phyloP scores from a whole-genome alignment of 202 grass and related monocot genomes.

The Digitaria exilis region DNA sequence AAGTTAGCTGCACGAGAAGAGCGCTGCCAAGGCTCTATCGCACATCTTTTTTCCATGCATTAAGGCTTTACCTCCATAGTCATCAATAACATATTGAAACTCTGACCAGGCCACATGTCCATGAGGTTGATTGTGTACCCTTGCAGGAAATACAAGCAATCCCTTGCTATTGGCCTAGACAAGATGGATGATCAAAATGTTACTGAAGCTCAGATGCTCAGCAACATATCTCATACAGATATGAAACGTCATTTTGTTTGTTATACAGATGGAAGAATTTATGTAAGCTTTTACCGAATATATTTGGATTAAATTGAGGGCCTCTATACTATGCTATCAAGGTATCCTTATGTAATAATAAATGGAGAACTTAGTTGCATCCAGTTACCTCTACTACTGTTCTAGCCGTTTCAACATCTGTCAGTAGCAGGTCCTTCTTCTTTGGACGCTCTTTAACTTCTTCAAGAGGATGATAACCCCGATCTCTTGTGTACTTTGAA shows the following conservation, averaged over 20 bases:
- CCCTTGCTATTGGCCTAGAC: constrained; percentile 89
- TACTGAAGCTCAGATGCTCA: constrained; percentile 4
- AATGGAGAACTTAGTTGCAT: constrained; percentile 15
- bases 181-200: constrained; percentile 23
- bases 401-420: constrained; percentile 91
- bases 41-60: constrained; percentile 4
- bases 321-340: not conserved
- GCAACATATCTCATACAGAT: constrained; percentile 5
- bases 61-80: constrained; percentile 84
- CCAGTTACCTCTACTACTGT: constrained; percentile 83
- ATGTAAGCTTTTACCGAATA: constrained; percentile 12
- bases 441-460: constrained; percentile 84
- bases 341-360: not conserved
- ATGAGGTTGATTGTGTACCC: constrained; percentile 92
- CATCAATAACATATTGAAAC: constrained; percentile 82
- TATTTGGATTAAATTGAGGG: not conserved
- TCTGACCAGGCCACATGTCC: constrained; percentile 79
- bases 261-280: constrained; percentile 4
- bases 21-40: not conserved
- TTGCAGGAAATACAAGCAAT: constrained; percentile 87
- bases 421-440: constrained; percentile 79
- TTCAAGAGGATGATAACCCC: constrained; percentile 94
- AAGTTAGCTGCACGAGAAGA: constrained; percentile 24
- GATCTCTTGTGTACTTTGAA: constrained; percentile 60
- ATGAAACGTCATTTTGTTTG: constrained; percentile 11